These are phyloP conservation scores for Ogataea henricii DNA, from an alignment of 805 yeast genomes.

Conservation along the genomic window DNA sequence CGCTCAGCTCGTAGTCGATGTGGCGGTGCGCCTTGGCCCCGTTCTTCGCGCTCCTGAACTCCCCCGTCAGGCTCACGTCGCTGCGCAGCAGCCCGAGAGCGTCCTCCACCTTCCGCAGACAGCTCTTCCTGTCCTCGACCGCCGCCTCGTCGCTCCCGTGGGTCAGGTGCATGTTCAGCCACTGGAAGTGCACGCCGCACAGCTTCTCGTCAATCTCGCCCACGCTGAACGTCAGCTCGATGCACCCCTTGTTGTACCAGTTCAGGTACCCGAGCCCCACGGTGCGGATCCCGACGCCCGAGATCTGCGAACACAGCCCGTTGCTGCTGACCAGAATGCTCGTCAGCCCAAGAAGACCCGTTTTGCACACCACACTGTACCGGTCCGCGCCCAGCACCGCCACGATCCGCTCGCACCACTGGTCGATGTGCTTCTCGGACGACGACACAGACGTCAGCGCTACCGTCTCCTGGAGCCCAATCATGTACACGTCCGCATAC, in stretches of 20 bases:
- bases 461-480: constrained; percentile 53
- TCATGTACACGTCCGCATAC: constrained; percentile 39
- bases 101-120: constrained; percentile 22
- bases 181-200: constrained; percentile 35
- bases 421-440: constrained; percentile 34
- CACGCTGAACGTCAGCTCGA: constrained; percentile 43
- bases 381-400: constrained; percentile 24
- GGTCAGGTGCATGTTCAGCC: constrained; percentile 56
- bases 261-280: constrained; percentile 60
- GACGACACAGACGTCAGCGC: constrained; percentile 47
- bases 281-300: constrained; percentile 40
- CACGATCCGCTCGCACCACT: constrained; percentile 36
- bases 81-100: constrained; percentile 10
- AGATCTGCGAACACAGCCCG: constrained; percentile 40
- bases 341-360: constrained; percentile 55
- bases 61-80: constrained; percentile 20
- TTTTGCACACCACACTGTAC: constrained; percentile 42
- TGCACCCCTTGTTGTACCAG: constrained; percentile 68
- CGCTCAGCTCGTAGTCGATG: constrained; percentile 14
- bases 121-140: constrained; percentile 15
- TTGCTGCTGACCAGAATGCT: constrained; percentile 44
- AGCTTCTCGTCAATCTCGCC: constrained; percentile 40
- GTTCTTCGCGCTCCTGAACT: constrained; percentile 2
- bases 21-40: neutral
- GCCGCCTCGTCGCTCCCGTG: constrained; percentile 42